A percentile compares a stretch with the other conserved stretches of the same genome.
These are phyloP conservation scores for Russula virescens DNA, from an alignment of 768 basidiomycete species.

Conservation along the genomic window DNA sequence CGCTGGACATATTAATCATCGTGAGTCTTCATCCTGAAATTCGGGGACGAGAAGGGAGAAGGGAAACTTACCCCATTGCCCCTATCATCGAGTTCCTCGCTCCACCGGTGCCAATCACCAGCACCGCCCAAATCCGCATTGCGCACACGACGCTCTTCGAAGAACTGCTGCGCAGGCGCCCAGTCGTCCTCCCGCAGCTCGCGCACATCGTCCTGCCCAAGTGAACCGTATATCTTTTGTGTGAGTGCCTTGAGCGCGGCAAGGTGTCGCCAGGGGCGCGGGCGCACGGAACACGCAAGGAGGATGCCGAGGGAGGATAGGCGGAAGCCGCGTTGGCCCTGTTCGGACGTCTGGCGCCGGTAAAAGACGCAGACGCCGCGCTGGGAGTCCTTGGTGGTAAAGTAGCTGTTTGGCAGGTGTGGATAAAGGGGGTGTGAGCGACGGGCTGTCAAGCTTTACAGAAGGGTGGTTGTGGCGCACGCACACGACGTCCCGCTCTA, in stretches of 20 bases:
- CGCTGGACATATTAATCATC: not conserved
- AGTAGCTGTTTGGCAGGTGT: slow-evolving; percentile 45
- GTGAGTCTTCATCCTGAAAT: not conserved
- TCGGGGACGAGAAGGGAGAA: not conserved
- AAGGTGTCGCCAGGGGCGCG: slow-evolving; percentile 75
- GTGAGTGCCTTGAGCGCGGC: slow-evolving; percentile 56
- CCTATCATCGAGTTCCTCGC: slow-evolving; percentile 48
- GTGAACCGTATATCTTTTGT: slow-evolving; percentile 44
- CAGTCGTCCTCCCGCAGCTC: slow-evolving; percentile 54
- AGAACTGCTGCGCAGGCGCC: slow-evolving; percentile 57
- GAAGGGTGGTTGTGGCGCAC: slow-evolving; percentile 27
- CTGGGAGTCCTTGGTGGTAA: slow-evolving; percentile 61
- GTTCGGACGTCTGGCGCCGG: slow-evolving; percentile 58
- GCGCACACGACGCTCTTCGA: slow-evolving; percentile 54
- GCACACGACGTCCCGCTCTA: slow-evolving; percentile 76
- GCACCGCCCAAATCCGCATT: slow-evolving; percentile 48
- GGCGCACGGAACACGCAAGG: slow-evolving; percentile 54
- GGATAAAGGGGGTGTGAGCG: not conserved
- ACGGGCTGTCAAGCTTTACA: too few species aligned
- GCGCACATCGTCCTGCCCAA: slow-evolving; percentile 21
- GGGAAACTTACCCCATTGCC: slow-evolving; percentile 1
- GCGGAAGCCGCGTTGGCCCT: slow-evolving; percentile 73
- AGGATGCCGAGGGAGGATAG: slow-evolving; percentile 75
- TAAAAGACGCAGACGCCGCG: slow-evolving; percentile 73
- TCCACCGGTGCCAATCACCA: slow-evolving; percentile 66